phyloP scores from a whole-genome alignment of 2,329 filamentous ascomycete genomes.

The Cladosporium sp. region DNA sequence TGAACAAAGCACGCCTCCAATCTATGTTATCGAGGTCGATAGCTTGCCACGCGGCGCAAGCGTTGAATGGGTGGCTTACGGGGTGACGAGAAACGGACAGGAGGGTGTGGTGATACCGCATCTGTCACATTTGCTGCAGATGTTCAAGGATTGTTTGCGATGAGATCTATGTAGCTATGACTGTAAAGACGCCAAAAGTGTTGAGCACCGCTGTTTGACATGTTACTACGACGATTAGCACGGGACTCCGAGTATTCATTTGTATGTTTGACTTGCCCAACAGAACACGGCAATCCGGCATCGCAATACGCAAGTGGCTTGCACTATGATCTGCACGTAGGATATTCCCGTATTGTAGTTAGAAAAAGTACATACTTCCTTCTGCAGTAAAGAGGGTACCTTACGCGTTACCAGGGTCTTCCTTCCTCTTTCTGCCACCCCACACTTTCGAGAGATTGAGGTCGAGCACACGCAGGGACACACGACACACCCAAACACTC shows the following conservation, averaged over 20 bases:
- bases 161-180: background rate
- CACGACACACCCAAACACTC: background rate
- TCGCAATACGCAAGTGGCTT: background rate
- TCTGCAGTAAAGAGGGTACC: background rate
- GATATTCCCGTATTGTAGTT: background rate
- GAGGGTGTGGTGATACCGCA: background rate
- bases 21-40: conserved; percentile 74
- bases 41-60: conserved; percentile 71
- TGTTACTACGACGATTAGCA: background rate
- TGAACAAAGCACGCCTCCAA: conserved; percentile 53
- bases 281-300: background rate
- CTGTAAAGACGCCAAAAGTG: background rate
- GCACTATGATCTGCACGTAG: background rate
- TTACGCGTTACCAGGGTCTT: conserved; percentile 3
- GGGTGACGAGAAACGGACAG: background rate
- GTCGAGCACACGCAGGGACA: background rate
- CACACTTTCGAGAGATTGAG: conserved; percentile 1
- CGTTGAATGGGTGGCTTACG: conserved; percentile 69
- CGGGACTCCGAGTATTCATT: background rate
- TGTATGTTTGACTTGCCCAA: background rate
- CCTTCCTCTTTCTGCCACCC: background rate
- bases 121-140: conserved; percentile 9
- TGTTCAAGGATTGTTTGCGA: conserved; percentile 7
- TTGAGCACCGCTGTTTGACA: background rate
- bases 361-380: too few species aligned